Evolutionary conservation across 768 basidiomycete genomes (phyloP).

Genomic region (Rhodotorula graminis): DNA sequence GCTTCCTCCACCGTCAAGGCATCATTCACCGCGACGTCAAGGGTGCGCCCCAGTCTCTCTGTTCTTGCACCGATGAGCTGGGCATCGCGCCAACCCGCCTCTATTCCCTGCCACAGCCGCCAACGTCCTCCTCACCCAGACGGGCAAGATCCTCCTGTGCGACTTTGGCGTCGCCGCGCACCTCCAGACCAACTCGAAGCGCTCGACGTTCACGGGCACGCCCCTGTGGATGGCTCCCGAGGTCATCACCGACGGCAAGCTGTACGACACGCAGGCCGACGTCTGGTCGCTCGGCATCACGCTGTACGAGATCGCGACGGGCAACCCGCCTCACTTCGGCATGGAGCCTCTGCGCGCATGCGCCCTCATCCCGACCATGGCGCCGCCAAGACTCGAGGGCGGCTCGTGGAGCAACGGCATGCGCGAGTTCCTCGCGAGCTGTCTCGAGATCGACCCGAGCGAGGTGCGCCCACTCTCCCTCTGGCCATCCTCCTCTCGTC

Average conservation of each 20-base stretch:
- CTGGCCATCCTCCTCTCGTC: background rate
- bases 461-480: slow-evolving; percentile 56
- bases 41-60: slow-evolving; percentile 44
- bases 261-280: slow-evolving; percentile 95
- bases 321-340: slow-evolving; percentile 64
- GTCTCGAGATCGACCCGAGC: slow-evolving; percentile 71
- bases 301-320: slow-evolving; percentile 92
- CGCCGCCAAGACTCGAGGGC: slow-evolving; percentile 65
- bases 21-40: slow-evolving; percentile 98
- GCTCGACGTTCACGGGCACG: slow-evolving; percentile 93
- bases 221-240: slow-evolving; percentile 99
- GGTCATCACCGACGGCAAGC: slow-evolving; percentile 77
- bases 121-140: slow-evolving; percentile 82
- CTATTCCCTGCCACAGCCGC: slow-evolving; percentile 71
- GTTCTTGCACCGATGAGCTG: too few species aligned
- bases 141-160: slow-evolving; percentile 88
- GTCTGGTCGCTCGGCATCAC: slow-evolving; percentile 98
- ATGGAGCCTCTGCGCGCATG: slow-evolving; percentile 79
- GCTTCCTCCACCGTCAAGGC: slow-evolving; percentile 84
- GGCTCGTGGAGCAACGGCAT: slow-evolving; percentile 63
- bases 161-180: slow-evolving; percentile 98
- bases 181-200: slow-evolving; percentile 73
- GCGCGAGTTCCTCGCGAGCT: slow-evolving; percentile 77
- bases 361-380: slow-evolving; percentile 77
- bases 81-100: too few species aligned